phyloP scores from a whole-genome alignment of 2,329 filamentous ascomycete species.

The Nothophoma quercina region DNA sequence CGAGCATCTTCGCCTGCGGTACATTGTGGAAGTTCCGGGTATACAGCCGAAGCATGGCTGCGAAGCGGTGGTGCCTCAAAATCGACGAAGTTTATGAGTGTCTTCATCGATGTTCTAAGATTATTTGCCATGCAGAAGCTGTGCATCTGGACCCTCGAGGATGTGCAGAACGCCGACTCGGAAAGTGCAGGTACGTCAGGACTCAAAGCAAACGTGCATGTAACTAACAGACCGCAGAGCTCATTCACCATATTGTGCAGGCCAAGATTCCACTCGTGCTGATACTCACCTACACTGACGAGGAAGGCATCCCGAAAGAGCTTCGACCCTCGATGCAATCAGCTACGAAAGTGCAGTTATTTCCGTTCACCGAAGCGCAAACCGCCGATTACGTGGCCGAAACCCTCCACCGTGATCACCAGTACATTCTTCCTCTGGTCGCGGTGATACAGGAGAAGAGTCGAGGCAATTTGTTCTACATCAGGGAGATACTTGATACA shows the following conservation, averaged over 20 bases:
- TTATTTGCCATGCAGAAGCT: constrained; percentile 84
- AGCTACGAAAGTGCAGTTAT: constrained; percentile 72
- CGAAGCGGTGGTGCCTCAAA: constrained; percentile 55
- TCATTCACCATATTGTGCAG: constrained; percentile 81
- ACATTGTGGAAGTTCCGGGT: constrained; percentile 46
- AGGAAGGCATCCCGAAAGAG: constrained; percentile 49
- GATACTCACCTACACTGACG: constrained; percentile 65
- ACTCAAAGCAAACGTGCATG: too few species aligned
- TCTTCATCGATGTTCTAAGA: constrained; percentile 83
- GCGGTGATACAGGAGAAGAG: constrained; percentile 90
- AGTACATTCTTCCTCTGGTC: constrained; percentile 78
- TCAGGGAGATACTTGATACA: constrained; percentile 87
- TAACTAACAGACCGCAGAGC: constrained; percentile 56
- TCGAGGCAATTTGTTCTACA: constrained; percentile 87
- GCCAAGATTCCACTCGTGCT: constrained; percentile 79
- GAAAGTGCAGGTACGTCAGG: constrained; percentile 72
- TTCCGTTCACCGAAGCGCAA: constrained; percentile 78
- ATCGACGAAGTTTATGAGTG: constrained; percentile 80
- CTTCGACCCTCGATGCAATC: constrained; percentile 47
- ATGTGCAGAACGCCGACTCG: constrained; percentile 87
- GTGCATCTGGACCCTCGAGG: constrained; percentile 87
- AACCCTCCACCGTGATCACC: constrained; percentile 75
- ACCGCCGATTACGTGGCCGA: constrained; percentile 82
- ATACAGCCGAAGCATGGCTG: constrained; percentile 56
- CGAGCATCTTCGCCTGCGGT: constrained; percentile 46